Conservation (phyloP, 2,329 filamentous ascomycete genomes). For the Xylariaceae sp. region DNA sequence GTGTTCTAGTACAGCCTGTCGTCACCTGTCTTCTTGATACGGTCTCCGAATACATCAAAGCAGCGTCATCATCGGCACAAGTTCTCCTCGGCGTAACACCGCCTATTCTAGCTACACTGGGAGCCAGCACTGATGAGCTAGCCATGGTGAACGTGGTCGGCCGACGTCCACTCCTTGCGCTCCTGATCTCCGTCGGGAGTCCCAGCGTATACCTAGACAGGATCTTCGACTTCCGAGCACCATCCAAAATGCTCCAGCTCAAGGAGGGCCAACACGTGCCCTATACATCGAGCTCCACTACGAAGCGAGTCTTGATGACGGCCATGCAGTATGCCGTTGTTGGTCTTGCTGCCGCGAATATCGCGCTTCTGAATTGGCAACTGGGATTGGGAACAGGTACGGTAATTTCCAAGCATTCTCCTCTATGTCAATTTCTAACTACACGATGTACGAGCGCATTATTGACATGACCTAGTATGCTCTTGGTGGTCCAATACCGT, state of each 20-base stretch:
- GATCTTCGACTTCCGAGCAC: constrained; percentile 19
- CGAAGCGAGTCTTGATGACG: neutral
- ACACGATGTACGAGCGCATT: neutral
- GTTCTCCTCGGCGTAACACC: constrained; percentile 25
- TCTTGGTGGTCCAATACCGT: constrained; percentile 16
- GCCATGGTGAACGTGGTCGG: constrained; percentile 20
- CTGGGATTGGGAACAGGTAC: constrained; percentile 15
- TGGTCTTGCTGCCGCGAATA: constrained; percentile 11
- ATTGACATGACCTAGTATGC: constrained; percentile 7
- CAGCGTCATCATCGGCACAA: constrained; percentile 20
- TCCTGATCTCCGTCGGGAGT: constrained; percentile 19
- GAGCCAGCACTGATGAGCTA: constrained; percentile 21
- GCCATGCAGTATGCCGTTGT: constrained; percentile 12
- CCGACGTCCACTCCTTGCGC: constrained; percentile 18
- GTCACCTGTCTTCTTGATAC: constrained; percentile 19
- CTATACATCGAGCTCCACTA: neutral
- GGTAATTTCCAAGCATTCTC: neutral
- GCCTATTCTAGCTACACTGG: constrained; percentile 19
- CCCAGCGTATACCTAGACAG: constrained; percentile 21
- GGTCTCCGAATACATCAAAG: constrained; percentile 24
- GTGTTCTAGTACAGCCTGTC: constrained; percentile 19
- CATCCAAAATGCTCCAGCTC: constrained; percentile 11
- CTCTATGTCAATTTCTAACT: neutral
- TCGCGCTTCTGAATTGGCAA: constrained; percentile 14
- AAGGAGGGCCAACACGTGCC: constrained; percentile 1